Conservation (phyloP, 768 basidiomycete species). For the Tylopilus sp. region DNA sequence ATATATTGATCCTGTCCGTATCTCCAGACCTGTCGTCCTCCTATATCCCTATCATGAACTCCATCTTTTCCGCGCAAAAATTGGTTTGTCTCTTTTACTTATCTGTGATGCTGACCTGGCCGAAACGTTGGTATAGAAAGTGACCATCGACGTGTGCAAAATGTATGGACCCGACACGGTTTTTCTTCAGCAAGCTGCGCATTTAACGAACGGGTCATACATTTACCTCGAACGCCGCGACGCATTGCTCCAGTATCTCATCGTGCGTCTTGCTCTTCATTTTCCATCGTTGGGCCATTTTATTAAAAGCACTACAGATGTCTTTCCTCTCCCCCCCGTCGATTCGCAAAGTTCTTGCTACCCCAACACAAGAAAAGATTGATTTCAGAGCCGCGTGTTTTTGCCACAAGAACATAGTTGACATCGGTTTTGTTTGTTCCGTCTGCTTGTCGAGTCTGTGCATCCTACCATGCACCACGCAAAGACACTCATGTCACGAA, state of each 20-base stretch:
- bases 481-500: slow-evolving; percentile 10
- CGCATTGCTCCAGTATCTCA: slow-evolving; percentile 88
- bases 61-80: slow-evolving; percentile 98
- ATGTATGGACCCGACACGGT: slow-evolving; percentile 86
- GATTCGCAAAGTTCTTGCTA: slow-evolving; percentile 71
- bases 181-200: slow-evolving; percentile 95
- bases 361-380: slow-evolving; percentile 91
- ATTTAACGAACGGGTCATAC: slow-evolving; percentile 93
- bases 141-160: slow-evolving; percentile 95
- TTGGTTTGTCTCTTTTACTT: slow-evolving; percentile 48
- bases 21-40: slow-evolving; percentile 86
- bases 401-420: slow-evolving; percentile 96
- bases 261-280: slow-evolving; percentile 41
- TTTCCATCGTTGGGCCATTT: slow-evolving; percentile 5
- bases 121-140: slow-evolving; percentile 56
- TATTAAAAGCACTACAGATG: slow-evolving; percentile 53
- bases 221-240: slow-evolving; percentile 78
- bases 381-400: slow-evolving; percentile 98
- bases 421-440: slow-evolving; percentile 97
- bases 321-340: slow-evolving; percentile 69
- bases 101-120: slow-evolving; percentile 23
- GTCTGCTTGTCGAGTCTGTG: slow-evolving; percentile 92
- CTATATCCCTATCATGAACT: slow-evolving; percentile 98
- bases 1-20: slow-evolving; percentile 81
- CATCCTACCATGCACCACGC: not conserved